These are phyloP conservation scores for Aspergillus avenaceus DNA, from an alignment of 495 filamentous ascomycete species.

Conservation along the genomic window DNA sequence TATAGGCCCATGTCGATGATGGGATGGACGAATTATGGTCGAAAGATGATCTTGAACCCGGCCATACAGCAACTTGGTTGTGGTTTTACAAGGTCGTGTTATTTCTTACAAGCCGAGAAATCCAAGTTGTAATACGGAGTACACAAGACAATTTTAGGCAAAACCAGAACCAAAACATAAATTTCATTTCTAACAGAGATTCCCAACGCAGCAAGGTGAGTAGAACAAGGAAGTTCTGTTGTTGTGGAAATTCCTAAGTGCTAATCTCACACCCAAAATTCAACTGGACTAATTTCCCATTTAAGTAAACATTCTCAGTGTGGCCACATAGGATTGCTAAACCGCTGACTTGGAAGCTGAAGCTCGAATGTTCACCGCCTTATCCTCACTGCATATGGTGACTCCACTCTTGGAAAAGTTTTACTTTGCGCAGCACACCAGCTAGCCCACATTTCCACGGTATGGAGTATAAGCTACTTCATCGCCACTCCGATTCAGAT, in stretches of 20 bases:
- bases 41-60: neutral
- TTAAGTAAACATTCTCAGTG: no score
- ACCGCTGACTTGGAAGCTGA: neutral
- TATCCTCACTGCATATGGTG: neutral
- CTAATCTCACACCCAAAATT: no score
- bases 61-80: neutral
- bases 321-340: no score
- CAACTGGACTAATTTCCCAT: no score
- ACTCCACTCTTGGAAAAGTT: neutral
- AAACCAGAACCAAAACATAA: no score
- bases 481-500: constrained; percentile 12
- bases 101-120: neutral
- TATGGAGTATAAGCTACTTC: constrained; percentile 2
- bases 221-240: no score
- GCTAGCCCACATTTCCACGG: neutral
- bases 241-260: no score
- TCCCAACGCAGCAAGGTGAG: neutral
- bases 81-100: neutral
- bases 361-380: constrained; percentile 1
- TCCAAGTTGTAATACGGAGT: neutral
- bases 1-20: neutral
- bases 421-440: neutral
- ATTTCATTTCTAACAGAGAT: neutral
- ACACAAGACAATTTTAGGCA: no score
- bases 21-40: neutral